Evolutionary conservation across 305 asterid species (phyloP).

Genomic region (Solanum chacoense): DNA sequence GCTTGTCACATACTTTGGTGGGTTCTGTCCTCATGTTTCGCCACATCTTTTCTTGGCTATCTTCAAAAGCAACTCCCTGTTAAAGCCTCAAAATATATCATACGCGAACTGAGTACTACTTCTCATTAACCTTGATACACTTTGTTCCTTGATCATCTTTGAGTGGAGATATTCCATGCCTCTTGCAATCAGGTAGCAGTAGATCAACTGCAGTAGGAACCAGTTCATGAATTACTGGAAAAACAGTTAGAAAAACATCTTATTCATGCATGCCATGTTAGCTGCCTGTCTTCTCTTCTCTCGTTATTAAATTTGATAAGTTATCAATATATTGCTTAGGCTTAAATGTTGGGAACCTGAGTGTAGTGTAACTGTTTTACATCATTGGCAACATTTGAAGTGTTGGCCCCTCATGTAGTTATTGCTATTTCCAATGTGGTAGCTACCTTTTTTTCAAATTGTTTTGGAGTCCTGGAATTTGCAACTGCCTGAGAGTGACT

Average conservation of each 20-base stretch:
- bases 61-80: slow-evolving; percentile 74
- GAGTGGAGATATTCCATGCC: slow-evolving; percentile 82
- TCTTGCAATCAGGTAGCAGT: slow-evolving; percentile 69
- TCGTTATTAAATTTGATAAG: not conserved
- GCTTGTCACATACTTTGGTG: slow-evolving; percentile 52
- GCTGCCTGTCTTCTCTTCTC: not conserved
- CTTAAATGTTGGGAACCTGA: not conserved
- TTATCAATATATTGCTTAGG: not conserved
- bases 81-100: slow-evolving; percentile 70
- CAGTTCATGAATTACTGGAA: not conserved
- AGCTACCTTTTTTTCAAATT: not conserved
- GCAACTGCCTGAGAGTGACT: not conserved
- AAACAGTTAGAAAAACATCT: not conserved
- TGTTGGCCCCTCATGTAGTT: not conserved
- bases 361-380: not conserved
- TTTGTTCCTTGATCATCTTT: slow-evolving; percentile 43
- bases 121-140: slow-evolving; percentile 30
- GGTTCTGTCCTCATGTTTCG: slow-evolving; percentile 56
- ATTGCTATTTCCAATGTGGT: not conserved
- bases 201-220: slow-evolving; percentile 43
- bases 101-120: slow-evolving; percentile 59
- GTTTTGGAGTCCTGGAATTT: not conserved
- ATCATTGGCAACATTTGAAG: not conserved
- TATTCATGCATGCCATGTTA: not conserved
- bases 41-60: slow-evolving; percentile 69